phyloP scores from a whole-genome alignment of 108 stramenopile species.

The Pseudonitzschia multistriata region DNA sequence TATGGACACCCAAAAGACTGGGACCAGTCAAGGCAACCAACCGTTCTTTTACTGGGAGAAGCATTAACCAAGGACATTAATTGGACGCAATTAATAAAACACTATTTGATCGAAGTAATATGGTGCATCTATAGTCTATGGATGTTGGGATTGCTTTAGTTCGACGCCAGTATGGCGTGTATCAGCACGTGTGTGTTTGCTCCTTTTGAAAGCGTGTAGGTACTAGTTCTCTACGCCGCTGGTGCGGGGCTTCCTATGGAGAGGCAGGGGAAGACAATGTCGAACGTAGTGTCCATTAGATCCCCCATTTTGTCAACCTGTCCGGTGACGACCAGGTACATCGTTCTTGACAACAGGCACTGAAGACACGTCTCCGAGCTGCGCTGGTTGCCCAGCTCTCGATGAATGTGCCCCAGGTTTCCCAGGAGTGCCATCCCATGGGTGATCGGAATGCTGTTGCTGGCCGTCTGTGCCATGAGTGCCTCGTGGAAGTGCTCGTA shows the following conservation, averaged over 20 bases:
- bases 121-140: too few species aligned
- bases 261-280: slow-evolving; percentile 21
- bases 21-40: too few species aligned
- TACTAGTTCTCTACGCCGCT: slow-evolving; percentile 15
- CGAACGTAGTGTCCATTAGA: slow-evolving; percentile 18
- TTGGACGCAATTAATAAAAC: too few species aligned
- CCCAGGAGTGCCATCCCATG: slow-evolving; percentile 34
- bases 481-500: slow-evolving; percentile 27
- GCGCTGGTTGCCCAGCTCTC: slow-evolving; percentile 16
- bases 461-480: slow-evolving; percentile 9
- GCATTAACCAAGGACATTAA: too few species aligned
- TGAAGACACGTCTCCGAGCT: slow-evolving; percentile 26
- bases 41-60: too few species aligned
- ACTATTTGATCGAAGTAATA: too few species aligned
- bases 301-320: background rate
- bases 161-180: too few species aligned
- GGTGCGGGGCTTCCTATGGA: slow-evolving; percentile 7
- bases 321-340: slow-evolving; percentile 24
- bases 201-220: background rate
- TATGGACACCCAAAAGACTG: too few species aligned
- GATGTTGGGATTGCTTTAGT: too few species aligned
- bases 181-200: background rate
- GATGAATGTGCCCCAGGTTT: slow-evolving; percentile 38
- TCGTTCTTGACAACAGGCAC: slow-evolving; percentile 26
- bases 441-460: slow-evolving; percentile 8